Evolutionary conservation across 2,329 filamentous ascomycete species (phyloP).

Genomic region (Phialophora expanda): DNA sequence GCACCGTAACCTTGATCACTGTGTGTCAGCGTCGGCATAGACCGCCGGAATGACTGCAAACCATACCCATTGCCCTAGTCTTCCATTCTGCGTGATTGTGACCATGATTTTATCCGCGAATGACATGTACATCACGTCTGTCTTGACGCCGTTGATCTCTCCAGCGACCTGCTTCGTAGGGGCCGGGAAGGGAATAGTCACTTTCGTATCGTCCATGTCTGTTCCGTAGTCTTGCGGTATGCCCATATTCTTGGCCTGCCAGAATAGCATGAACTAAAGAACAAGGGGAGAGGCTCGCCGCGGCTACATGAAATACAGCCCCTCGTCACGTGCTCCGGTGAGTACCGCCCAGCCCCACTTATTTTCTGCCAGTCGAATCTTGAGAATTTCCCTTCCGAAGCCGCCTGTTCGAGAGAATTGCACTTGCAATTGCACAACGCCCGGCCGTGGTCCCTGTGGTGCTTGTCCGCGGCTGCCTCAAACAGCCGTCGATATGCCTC

Average conservation of each 20-base stretch:
- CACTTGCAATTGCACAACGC: background rate
- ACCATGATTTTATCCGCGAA: constrained; percentile 92
- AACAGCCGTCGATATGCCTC: constrained; percentile 45
- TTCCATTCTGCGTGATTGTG: constrained; percentile 83
- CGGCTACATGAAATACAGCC: background rate
- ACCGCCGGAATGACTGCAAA: background rate
- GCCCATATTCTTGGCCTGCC: constrained; percentile 19
- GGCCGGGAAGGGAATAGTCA: constrained; percentile 68
- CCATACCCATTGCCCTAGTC: constrained; percentile 87
- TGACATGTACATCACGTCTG: constrained; percentile 72
- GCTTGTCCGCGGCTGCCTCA: background rate
- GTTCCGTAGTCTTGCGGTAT: constrained; percentile 29
- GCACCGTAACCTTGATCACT: constrained; percentile 56
- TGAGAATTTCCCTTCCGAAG: background rate
- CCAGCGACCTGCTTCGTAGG: constrained; percentile 65
- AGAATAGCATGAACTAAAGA: background rate
- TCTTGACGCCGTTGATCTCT: constrained; percentile 69
- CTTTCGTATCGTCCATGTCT: constrained; percentile 34
- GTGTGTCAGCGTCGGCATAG: constrained; percentile 41
- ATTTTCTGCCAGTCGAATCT: background rate
- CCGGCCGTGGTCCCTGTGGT: background rate
- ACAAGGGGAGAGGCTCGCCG: background rate
- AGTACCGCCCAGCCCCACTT: background rate
- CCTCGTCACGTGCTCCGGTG: background rate
- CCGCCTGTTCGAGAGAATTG: background rate